Base-by-base conservation (phyloP, 1,139 yeast species). In the Kurtzmaniella quercitrusa region DNA sequence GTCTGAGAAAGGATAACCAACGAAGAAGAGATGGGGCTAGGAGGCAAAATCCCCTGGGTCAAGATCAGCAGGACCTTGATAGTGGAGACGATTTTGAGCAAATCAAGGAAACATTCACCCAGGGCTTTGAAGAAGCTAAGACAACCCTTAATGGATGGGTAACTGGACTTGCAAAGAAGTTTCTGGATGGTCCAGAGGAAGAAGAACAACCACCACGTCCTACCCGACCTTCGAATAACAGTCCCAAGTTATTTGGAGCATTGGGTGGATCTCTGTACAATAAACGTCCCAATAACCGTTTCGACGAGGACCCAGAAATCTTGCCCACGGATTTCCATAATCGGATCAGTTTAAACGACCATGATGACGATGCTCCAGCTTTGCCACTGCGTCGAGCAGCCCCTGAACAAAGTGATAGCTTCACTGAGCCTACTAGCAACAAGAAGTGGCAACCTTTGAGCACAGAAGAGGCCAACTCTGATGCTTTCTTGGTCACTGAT, bases 41-140 rank as follows among this genome's bases (percentile, higher is more conserved):
- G 21, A 65, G 60, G 14, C 66, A 66, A 11, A 15, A 21, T n/a
- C n/a, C 23, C 23, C 23, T 21, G 23, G n/a, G 3, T 25, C 44
- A 44, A 3, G n/a, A 11, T 16, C 31, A 11, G 9, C 74, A 67
- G 3, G 77, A 68, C 15, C 77, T 74, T 14, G 87, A 82, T 43
- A 65, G 80, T 25, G 81, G 87, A 41, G 83, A 82, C 41, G 81
- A 77, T 48, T 73, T 85, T 56, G 83, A 83, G 34, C 89, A 82
- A 55, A 68, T 88, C 52, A 82, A 79, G 55, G 88, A 85, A 44
- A 79, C 82, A 42, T 75, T 89, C 47, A 73, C 79, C 43, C 85
- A 84, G 57, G 94, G 95, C 25, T 73, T 90, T 43, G 91, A 84
- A 57, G 97, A 90, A 55, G 93, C 98, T 1, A 79, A 84, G 48